Percentiles rank a stretch among this genome's conserved stretches.
Evolutionary conservation across 2,329 filamentous ascomycete genomes (phyloP).

Genomic region (Aspergillus sclerotialis): DNA sequence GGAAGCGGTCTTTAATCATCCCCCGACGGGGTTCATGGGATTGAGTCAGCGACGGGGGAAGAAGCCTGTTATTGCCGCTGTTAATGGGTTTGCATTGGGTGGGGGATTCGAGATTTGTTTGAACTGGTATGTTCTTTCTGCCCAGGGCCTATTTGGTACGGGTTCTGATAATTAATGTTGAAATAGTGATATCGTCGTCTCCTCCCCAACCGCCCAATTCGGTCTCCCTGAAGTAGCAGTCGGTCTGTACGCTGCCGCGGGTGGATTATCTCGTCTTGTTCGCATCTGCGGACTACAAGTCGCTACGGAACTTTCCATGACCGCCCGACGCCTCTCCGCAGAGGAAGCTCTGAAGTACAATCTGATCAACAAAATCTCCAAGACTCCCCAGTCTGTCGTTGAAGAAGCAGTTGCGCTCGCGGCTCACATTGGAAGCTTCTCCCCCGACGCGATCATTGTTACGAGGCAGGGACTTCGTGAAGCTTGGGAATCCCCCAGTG

Average conservation of each 20-base stretch:
- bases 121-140: conserved; percentile 59
- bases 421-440: conserved; percentile 53
- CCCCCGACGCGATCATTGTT: conserved; percentile 68
- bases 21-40: conserved; percentile 47
- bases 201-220: conserved; percentile 52
- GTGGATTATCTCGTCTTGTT: conserved; percentile 61
- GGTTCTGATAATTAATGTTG: conserved; percentile 22
- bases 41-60: conserved; percentile 51
- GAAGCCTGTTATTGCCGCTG: conserved; percentile 70
- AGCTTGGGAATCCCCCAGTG: conserved; percentile 62
- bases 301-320: conserved; percentile 65
- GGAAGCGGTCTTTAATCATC: conserved; percentile 26
- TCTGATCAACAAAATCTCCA: conserved; percentile 58
- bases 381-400: conserved; percentile 67
- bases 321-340: conserved; percentile 54
- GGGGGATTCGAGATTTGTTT: conserved; percentile 81
- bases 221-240: conserved; percentile 64
- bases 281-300: conserved; percentile 61
- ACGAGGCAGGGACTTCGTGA: conserved; percentile 60
- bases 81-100: conserved; percentile 70
- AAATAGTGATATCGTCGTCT: conserved; percentile 66
- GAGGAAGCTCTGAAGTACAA: conserved; percentile 56
- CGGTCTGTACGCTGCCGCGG: conserved; percentile 64
- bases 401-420: conserved; percentile 62
- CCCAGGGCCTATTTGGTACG: background rate